Conservation (phyloP, 2,329 filamentous ascomycete species). For the Leptographium flavum region DNA sequence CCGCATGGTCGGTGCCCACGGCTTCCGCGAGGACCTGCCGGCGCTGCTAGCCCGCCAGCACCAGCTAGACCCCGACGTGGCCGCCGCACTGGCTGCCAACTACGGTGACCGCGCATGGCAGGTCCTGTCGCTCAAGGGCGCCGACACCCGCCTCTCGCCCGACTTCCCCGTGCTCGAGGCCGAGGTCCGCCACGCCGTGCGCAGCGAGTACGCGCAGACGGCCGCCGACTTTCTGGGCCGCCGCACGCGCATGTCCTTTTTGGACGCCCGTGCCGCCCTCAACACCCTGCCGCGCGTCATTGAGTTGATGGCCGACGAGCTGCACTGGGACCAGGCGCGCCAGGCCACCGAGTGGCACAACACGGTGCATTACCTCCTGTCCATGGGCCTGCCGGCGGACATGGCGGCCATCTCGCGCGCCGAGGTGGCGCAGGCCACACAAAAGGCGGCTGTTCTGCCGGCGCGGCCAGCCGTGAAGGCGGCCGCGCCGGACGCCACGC, state of each 20-base stretch:
- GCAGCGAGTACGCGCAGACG: slow-evolving; percentile 83
- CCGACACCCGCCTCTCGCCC: slow-evolving; percentile 59
- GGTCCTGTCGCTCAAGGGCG: slow-evolving; percentile 51
- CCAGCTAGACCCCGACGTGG: slow-evolving; percentile 85
- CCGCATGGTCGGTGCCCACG: slow-evolving; percentile 62
- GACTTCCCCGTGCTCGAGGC: slow-evolving; percentile 84
- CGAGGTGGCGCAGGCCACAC: background rate
- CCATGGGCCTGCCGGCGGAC: slow-evolving; percentile 36
- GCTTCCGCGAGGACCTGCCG: slow-evolving; percentile 69
- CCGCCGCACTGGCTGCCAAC: slow-evolving; percentile 71
- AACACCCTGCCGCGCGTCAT: slow-evolving; percentile 76
- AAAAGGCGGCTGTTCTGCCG: background rate
- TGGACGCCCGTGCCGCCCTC: slow-evolving; percentile 81
- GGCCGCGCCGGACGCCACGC: background rate
- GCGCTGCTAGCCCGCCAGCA: slow-evolving; percentile 88
- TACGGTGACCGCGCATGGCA: slow-evolving; percentile 92
- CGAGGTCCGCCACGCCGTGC: slow-evolving; percentile 76
- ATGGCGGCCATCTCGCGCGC: background rate
- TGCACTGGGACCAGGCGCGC: slow-evolving; percentile 59
- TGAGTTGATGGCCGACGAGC: slow-evolving; percentile 76
- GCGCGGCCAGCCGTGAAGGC: too few relatives aligned
- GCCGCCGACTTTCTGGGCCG: slow-evolving; percentile 78
- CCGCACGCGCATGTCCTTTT: slow-evolving; percentile 71
- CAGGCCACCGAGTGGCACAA: slow-evolving; percentile 74
- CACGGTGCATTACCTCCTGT: slow-evolving; percentile 44